Conservation (phyloP, 352 stramenopile species). For the Phytophthora brassicae region DNA sequence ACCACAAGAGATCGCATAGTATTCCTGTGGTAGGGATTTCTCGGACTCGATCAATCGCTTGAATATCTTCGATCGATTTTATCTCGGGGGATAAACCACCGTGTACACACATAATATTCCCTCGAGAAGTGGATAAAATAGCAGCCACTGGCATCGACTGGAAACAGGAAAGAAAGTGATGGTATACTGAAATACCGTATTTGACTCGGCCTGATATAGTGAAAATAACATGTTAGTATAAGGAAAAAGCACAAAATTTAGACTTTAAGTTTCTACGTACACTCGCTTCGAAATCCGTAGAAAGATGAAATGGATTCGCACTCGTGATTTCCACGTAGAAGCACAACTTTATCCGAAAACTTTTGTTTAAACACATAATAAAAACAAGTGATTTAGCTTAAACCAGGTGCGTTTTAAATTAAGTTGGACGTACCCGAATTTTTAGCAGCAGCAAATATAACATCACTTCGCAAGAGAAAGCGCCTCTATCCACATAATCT, state of each 20-base stretch:
- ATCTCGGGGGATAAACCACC: constrained; percentile 67
- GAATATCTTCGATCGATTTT: constrained; percentile 51
- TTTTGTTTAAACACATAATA: constrained; percentile 13
- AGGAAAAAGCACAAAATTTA: background rate
- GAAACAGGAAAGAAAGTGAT: constrained; percentile 83
- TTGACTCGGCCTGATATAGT: constrained; percentile 50
- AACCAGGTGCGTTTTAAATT: background rate
- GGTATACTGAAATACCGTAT: constrained; percentile 80
- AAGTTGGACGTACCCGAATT: constrained; percentile 29
- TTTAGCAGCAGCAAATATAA: constrained; percentile 80
- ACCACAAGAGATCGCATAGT: constrained; percentile 78
- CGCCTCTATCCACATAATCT: constrained; percentile 81
- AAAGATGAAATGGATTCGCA: constrained; percentile 87
- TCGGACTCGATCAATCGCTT: constrained; percentile 58
- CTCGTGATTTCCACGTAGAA: constrained; percentile 83
- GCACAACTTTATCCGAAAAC: constrained; percentile 60
- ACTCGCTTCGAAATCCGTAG: constrained; percentile 84
- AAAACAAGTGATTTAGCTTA: background rate
- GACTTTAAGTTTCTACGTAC: constrained; percentile 23
- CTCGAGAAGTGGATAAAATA: constrained; percentile 45
- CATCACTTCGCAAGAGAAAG: constrained; percentile 83
- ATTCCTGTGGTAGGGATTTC: constrained; percentile 62
- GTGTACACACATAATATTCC: constrained; percentile 70
- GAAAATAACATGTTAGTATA: background rate
- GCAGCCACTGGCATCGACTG: constrained; percentile 69